Conservation (phyloP, 768 basidiomycete genomes). For the Chalciporus pseudorubinellus region DNA sequence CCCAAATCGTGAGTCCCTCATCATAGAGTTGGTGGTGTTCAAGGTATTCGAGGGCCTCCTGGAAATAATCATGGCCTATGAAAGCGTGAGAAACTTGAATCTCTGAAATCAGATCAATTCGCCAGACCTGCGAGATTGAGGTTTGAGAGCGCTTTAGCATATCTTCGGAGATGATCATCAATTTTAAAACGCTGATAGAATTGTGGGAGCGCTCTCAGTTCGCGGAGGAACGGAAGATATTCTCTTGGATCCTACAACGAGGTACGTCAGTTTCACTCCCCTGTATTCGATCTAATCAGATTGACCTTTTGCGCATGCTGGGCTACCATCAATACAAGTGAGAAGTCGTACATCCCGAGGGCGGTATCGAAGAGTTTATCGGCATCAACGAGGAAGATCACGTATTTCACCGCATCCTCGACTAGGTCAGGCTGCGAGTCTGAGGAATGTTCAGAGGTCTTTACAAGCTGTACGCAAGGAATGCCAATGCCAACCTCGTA, state of each 20-base stretch:
- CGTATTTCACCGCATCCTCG: slow-evolving; percentile 96
- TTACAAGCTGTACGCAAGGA: background rate
- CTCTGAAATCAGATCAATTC: background rate
- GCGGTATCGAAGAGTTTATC: slow-evolving; percentile 90
- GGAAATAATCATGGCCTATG: slow-evolving; percentile 66
- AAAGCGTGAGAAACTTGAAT: slow-evolving; percentile 4
- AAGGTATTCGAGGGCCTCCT: slow-evolving; percentile 77
- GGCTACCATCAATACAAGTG: slow-evolving; percentile 91
- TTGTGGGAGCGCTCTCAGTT: slow-evolving; percentile 70
- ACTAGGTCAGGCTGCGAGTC: slow-evolving; percentile 65
- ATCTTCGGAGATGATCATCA: slow-evolving; percentile 84
- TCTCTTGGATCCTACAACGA: slow-evolving; percentile 85
- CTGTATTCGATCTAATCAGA: background rate
- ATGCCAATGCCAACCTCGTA: slow-evolving; percentile 60
- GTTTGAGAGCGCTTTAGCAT: slow-evolving; percentile 71
- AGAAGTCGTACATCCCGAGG: slow-evolving; percentile 98
- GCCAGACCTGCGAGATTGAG: slow-evolving; percentile 67
- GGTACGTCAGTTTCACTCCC: slow-evolving; percentile 5
- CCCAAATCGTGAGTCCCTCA: slow-evolving; percentile 73
- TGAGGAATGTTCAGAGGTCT: slow-evolving; percentile 2
- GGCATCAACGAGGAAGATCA: slow-evolving; percentile 96
- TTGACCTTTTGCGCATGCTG: slow-evolving; percentile 93
- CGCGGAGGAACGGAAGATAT: slow-evolving; percentile 94
- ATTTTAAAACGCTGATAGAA: slow-evolving; percentile 88
- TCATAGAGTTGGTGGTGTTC: slow-evolving; percentile 76